phyloP scores from a whole-genome alignment of 805 yeast species.

The Metschnikowia orientalis region DNA sequence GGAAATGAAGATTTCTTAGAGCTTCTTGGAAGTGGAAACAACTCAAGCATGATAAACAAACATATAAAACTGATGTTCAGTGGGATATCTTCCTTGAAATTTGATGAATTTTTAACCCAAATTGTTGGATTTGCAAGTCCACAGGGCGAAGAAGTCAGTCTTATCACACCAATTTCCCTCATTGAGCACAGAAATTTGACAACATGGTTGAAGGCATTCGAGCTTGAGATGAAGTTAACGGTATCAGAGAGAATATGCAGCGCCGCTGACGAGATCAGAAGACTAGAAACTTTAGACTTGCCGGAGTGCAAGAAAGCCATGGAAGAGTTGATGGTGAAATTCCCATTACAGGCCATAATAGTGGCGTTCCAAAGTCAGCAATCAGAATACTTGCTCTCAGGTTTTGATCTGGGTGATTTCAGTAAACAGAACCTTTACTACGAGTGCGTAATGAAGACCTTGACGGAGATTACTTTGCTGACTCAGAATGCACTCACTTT shows the following conservation, averaged over 20 bases:
- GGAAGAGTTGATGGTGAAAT: slow-evolving; percentile 29
- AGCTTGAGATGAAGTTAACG: slow-evolving; percentile 46
- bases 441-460: slow-evolving; percentile 14
- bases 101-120: slow-evolving; percentile 26
- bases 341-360: slow-evolving; percentile 55
- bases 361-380: slow-evolving; percentile 56
- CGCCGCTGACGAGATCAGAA: slow-evolving; percentile 23
- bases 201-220: slow-evolving; percentile 63
- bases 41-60: slow-evolving; percentile 44
- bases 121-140: slow-evolving; percentile 53
- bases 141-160: slow-evolving; percentile 55
- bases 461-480: too few species aligned
- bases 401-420: slow-evolving; percentile 11
- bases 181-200: slow-evolving; percentile 40
- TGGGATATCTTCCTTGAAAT: slow-evolving; percentile 48
- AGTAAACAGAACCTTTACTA: slow-evolving; percentile 1
- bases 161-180: slow-evolving; percentile 43
- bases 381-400: slow-evolving; percentile 42
- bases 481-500: slow-evolving; percentile 23
- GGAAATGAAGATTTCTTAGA: slow-evolving; percentile 90
- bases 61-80: slow-evolving; percentile 70
- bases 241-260: slow-evolving; percentile 33
- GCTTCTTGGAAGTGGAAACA: slow-evolving; percentile 62
- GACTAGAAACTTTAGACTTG: background rate
- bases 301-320: background rate